These are phyloP conservation scores for Leccinum ochraceum DNA, from an alignment of 768 basidiomycete species.

Conservation along the genomic window DNA sequence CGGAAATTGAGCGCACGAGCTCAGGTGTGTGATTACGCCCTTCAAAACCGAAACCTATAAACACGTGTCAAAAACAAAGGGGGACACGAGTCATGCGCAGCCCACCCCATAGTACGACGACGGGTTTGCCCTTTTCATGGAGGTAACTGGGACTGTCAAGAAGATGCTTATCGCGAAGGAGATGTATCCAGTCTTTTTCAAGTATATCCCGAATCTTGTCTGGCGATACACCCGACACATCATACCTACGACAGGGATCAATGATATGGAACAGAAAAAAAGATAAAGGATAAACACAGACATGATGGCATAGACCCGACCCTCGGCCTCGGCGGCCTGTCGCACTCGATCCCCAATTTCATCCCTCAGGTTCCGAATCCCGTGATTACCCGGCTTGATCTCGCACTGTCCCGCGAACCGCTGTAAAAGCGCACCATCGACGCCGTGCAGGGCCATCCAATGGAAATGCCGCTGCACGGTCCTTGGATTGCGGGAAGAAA, in stretches of 20 bases:
- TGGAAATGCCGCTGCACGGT: slow-evolving; percentile 60
- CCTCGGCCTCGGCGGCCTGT: slow-evolving; percentile 78
- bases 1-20: slow-evolving; percentile 52
- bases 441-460: slow-evolving; percentile 82
- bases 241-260: slow-evolving; percentile 56
- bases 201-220: slow-evolving; percentile 67
- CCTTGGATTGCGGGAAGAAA: slow-evolving; percentile 75
- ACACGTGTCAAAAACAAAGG: not conserved
- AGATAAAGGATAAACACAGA: slow-evolving; percentile 36
- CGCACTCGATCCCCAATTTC: slow-evolving; percentile 71
- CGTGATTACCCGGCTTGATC: slow-evolving; percentile 50
- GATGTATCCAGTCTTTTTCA: slow-evolving; percentile 73
- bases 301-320: slow-evolving; percentile 85
- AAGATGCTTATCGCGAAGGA: slow-evolving; percentile 58
- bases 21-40: slow-evolving; percentile 61
- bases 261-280: not conserved
- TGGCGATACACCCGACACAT: slow-evolving; percentile 74
- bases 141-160: slow-evolving; percentile 76
- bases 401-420: slow-evolving; percentile 74
- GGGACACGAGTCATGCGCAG: not conserved
- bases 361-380: slow-evolving; percentile 63
- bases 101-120: slow-evolving; percentile 73
- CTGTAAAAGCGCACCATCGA: slow-evolving; percentile 83
- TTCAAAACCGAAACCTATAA: slow-evolving; percentile 68
- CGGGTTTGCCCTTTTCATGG: slow-evolving; percentile 65